Percentiles rank a stretch among this genome's conserved stretches.
Evolutionary conservation across 768 basidiomycete species (phyloP).

Genomic region (Leucocoprinus sp.): DNA sequence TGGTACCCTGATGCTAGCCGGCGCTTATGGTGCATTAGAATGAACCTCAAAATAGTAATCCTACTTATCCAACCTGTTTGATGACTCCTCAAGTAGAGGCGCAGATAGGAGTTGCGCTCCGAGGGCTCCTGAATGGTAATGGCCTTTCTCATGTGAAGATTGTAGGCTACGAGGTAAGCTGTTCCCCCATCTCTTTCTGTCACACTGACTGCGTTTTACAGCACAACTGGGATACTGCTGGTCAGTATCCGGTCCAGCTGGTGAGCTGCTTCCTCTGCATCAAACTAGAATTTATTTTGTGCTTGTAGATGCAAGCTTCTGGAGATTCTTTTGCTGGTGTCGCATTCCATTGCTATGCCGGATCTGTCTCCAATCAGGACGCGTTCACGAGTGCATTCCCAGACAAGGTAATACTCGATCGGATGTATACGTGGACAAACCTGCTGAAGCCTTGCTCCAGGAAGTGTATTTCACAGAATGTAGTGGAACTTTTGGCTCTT

Average conservation of each 20-base stretch:
- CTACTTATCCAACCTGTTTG: conserved; percentile 59
- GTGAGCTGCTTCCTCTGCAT: conserved; percentile 13
- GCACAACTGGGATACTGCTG: conserved; percentile 70
- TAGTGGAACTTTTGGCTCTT: conserved; percentile 51
- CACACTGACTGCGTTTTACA: conserved; percentile 16
- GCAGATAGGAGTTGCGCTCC: conserved; percentile 45
- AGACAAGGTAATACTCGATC: conserved; percentile 30
- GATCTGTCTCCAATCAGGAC: conserved; percentile 44
- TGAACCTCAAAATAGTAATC: conserved; percentile 48
- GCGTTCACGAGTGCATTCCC: conserved; percentile 49
- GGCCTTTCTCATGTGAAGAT: conserved; percentile 53
- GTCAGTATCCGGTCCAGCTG: conserved; percentile 49
- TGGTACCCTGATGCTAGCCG: neutral
- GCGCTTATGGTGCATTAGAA: conserved; percentile 22
- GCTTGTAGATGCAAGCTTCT: conserved; percentile 43
- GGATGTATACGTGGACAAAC: neutral
- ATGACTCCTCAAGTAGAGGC: conserved; percentile 51
- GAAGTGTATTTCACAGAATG: conserved; percentile 56
- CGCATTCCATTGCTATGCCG: conserved; percentile 67
- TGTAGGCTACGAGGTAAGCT: conserved; percentile 38
- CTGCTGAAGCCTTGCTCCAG: conserved; percentile 14
- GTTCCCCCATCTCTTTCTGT: neutral
- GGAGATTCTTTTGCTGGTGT: conserved; percentile 52
- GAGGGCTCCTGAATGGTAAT: conserved; percentile 53
- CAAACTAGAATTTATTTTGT: neutral